Evolutionary conservation across 2,329 filamentous ascomycete species (phyloP), one percentile per base, ranked within the genome.

Genomic region (Clarireedia sp.): DNA sequence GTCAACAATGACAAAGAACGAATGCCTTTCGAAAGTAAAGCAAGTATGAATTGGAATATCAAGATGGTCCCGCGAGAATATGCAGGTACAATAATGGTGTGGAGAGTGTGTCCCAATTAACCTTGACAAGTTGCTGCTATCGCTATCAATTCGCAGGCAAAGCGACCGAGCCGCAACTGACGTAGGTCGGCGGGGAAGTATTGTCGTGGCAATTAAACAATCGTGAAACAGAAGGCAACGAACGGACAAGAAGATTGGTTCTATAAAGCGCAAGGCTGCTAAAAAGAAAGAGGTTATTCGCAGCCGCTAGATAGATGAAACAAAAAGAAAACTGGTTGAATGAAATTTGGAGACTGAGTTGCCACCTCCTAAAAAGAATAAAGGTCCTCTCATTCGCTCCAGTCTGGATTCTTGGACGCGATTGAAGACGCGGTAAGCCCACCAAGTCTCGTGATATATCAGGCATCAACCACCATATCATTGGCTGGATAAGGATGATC

Each of bases 241-340:
- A 33, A 33, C 29, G 10, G 12, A 33, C 29, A 33, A 12, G 12
- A 33, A 33, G 12, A 14, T 12, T 9, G 8, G 10, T 33, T 33
- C 29, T 33, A 12, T 33, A 33, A 33, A 12, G 29, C 29, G 12
- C 29, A 33, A 33, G 29, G 29, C 29, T 33, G 29, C 10, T 4
- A 19, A 50, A 10, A 19, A 10, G 6, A 19, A 16, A 23, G 50
- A 52, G 44, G 50, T 46, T 52, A 52, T 52, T 46, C 50, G 33
- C 14, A 33, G 17, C 21, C 24, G 16, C 16, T 44, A 14, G 29
- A 16, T 6, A 6, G 8, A 14, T 23, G 16, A 12, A 49, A 19
- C n/a, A 49, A 40, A 29, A 19, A 17, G 29, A 47, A 17, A 21
- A 47, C 10, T n/a, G 10, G 8, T 9, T 26, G 26, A 46, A n/a